Base-by-base conservation (phyloP, 345 rosid species). In the Aquilaria yunnanensis region DNA sequence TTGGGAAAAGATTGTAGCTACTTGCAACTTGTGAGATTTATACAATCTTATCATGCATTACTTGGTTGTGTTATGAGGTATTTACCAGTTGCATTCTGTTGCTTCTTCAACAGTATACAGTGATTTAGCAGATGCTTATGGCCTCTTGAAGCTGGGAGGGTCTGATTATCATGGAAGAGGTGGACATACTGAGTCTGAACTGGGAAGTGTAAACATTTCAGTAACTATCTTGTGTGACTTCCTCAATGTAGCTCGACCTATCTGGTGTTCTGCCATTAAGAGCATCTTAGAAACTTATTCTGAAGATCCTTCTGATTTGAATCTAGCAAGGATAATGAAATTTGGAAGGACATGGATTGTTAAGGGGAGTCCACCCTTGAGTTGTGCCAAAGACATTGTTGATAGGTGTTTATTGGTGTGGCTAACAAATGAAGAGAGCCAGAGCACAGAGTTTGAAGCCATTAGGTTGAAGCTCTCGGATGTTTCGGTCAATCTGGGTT, bases 161-260 rank as follows among this genome's bases (percentile, higher is more conserved):
- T 85, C 99, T 43, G 97, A 94, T 81, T 94, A 70, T 72, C 99
- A 94, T 41, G 99, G 89, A 59, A 83, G 66, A 78, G 95, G 95
- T 4, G 92, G 96, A 56, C 80, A 83, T 10, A 58, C 78, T n/a
- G 97, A 94, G 63, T 83, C 96, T 4, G 96, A 83, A 64, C 70
- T 86, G 5, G 97, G 99, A 57, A 85, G 95, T 13, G 96, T 88
- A 23, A 81, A 82, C 70, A 88, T 94, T 71, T 96, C 97, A 0
- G 81, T 83, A 58, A 30, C 77, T 48, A 82, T 67, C 48, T 56
- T 90, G 64, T 80, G 69, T 0, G 95, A 83, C 49, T 94, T 94
- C 72, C 89, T 94, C 51, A 81, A 72, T 43, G 76, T 82, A 9
- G 97, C 91, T 10, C 83, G 96, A 45, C 95, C 97, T 1, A 67